Conservation (phyloP, 768 basidiomycete species). For the Calocybe gangraenosa region DNA sequence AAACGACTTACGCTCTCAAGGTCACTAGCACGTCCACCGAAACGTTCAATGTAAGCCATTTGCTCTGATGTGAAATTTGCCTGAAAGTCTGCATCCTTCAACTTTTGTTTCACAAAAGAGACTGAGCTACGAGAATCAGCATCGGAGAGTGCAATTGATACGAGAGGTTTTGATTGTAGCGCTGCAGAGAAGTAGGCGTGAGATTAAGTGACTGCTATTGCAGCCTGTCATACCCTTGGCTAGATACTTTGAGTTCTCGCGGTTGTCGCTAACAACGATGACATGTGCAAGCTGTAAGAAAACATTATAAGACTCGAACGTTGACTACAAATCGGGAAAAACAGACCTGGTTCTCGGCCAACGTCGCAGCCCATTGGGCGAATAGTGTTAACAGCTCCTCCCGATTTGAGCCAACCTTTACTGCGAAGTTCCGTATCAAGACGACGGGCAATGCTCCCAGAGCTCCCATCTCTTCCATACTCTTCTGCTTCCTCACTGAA, state of each 20-base stretch:
- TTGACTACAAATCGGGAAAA: not conserved
- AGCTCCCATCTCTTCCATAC: constrained; percentile 43
- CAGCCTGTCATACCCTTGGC: constrained; percentile 54
- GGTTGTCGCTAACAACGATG: constrained; percentile 84
- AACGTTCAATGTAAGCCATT: constrained; percentile 54
- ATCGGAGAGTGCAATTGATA: constrained; percentile 75
- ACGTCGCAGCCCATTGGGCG: constrained; percentile 77
- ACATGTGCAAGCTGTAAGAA: constrained; percentile 78
- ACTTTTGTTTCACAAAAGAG: constrained; percentile 75
- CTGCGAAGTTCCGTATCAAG: constrained; percentile 75
- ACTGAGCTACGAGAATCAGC: constrained; percentile 80
- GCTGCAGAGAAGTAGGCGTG: constrained; percentile 38
- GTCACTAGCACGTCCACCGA: constrained; percentile 91
- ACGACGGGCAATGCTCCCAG: constrained; percentile 77
- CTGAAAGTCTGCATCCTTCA: constrained; percentile 53
- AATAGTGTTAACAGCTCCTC: constrained; percentile 75
- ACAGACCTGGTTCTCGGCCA: constrained; percentile 75
- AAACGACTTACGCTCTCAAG: constrained; percentile 65
- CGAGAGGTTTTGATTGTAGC: constrained; percentile 79
- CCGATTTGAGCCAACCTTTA: constrained; percentile 48
- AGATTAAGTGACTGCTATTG: not conserved
- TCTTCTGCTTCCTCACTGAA: constrained; percentile 23
- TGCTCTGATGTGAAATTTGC: constrained; percentile 54
- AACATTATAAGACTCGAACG: constrained; percentile 1
- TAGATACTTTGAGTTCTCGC: constrained; percentile 81